These are phyloP conservation scores for Verticillium zaregamsianum DNA, from an alignment of 2,329 filamentous ascomycete genomes.

Conservation along the genomic window DNA sequence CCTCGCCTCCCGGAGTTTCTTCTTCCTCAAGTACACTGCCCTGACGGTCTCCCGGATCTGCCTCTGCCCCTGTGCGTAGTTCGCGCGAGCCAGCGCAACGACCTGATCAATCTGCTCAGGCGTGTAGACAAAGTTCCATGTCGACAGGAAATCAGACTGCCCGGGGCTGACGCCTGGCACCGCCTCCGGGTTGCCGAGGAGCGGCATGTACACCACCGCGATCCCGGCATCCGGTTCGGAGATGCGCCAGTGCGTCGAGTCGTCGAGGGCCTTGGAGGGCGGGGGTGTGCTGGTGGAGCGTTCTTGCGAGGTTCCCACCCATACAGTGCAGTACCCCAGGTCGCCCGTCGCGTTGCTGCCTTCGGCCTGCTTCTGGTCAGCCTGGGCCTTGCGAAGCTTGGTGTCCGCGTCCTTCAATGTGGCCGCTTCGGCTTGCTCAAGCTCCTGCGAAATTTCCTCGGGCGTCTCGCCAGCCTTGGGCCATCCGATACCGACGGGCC, in stretches of 20 bases:
- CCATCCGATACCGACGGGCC: conserved; percentile 95
- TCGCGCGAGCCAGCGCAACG: conserved; percentile 75
- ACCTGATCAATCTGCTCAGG: conserved; percentile 85
- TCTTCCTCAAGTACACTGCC: conserved; percentile 92
- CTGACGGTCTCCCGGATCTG: conserved; percentile 74
- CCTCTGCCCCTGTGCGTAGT: conserved; percentile 78
- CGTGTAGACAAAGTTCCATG: conserved; percentile 98
- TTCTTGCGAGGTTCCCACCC: conserved; percentile 84
- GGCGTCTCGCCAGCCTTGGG: conserved; percentile 59
- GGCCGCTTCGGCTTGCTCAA: conserved; percentile 63
- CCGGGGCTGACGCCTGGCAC: conserved; percentile 80
- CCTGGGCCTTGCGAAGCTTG: conserved; percentile 59
- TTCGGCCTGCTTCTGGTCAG: conserved; percentile 30
- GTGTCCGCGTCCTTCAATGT: conserved; percentile 56
- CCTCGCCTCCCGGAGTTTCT: conserved; percentile 55
- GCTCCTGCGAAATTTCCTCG: conserved; percentile 56
- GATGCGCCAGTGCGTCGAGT: conserved; percentile 64
- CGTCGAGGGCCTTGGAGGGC: conserved; percentile 50
- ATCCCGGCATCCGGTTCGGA: conserved; percentile 79
- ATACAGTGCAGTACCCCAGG: conserved; percentile 88
- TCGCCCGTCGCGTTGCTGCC: conserved; percentile 49
- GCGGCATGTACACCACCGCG: conserved; percentile 84
- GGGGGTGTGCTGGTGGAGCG: conserved; percentile 52
- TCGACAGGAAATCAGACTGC: conserved; percentile 80
- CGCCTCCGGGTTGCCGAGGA: conserved; percentile 71